These are phyloP conservation scores for Hygrophorus pudorinus DNA, from an alignment of 768 basidiomycete genomes.

Conservation along the genomic window DNA sequence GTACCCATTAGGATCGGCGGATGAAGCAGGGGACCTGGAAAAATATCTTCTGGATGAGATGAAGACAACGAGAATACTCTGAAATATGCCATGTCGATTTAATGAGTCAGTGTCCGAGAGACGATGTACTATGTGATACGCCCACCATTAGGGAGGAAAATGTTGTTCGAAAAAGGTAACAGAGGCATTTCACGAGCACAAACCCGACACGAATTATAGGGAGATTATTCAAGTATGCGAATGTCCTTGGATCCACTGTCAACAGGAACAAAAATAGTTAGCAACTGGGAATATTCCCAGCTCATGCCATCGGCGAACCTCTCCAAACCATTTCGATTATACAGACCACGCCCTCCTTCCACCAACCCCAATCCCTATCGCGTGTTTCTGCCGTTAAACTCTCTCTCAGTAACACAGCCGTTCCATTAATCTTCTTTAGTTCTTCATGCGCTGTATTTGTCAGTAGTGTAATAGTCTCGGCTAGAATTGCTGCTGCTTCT, in stretches of 20 bases:
- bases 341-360: conserved; percentile 1
- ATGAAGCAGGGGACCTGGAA: neutral
- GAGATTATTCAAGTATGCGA: conserved; percentile 18
- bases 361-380: neutral
- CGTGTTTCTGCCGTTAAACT: conserved; percentile 14
- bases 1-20: too few species aligned
- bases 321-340: conserved; percentile 6
- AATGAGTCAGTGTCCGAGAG: conserved; percentile 4
- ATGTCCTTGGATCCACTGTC: conserved; percentile 20
- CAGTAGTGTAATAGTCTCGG: conserved; percentile 25
- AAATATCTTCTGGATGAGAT: conserved; percentile 19
- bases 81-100: neutral
- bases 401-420: conserved; percentile 25
- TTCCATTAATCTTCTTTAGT: conserved; percentile 37
- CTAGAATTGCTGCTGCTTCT: conserved; percentile 25
- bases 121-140: neutral
- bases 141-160: conserved; percentile 35
- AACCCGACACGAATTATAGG: conserved; percentile 18
- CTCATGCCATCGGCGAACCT: conserved; percentile 6
- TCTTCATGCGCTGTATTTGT: conserved; percentile 30
- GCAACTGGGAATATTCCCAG: conserved; percentile 1
- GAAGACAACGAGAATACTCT: conserved; percentile 28
- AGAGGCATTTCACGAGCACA: conserved; percentile 16
- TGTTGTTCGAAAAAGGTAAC: conserved; percentile 21
- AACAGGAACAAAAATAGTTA: conserved; percentile 3